These are phyloP conservation scores for Orbilia javanica DNA, from an alignment of 2,329 filamentous ascomycete genomes.

Conservation along the genomic window DNA sequence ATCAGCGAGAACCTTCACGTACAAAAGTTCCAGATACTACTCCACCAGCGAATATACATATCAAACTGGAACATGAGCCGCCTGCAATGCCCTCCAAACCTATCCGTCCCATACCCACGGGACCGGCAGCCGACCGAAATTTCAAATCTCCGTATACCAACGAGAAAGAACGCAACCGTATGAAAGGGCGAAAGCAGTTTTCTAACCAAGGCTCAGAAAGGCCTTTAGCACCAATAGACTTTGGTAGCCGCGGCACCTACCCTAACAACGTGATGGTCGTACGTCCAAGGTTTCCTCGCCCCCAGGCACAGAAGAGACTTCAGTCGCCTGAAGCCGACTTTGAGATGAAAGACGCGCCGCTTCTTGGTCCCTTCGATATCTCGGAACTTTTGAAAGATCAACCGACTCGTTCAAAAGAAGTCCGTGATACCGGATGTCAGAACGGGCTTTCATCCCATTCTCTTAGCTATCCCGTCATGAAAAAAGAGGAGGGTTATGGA, in stretches of 20 bases:
- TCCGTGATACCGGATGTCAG: conserved; percentile 10
- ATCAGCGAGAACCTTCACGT: not conserved
- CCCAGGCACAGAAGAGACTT: not conserved
- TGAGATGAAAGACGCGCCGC: not conserved
- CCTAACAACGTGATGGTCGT: conserved; percentile 30
- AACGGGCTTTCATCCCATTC: not conserved
- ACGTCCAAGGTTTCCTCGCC: not conserved
- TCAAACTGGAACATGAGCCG: not conserved
- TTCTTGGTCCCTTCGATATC: not conserved
- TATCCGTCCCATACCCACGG: not conserved
- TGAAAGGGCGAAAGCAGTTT: not conserved
- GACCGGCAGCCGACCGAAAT: not conserved
- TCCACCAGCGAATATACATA: not conserved
- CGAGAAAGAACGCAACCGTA: not conserved
- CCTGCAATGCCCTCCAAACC: not conserved
- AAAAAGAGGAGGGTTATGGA: not conserved
- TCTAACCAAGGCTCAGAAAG: not conserved
- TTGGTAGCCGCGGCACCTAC: not conserved
- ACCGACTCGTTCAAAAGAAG: not conserved
- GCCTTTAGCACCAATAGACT: not conserved
- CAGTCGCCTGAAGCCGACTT: not conserved
- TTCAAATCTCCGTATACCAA: not conserved
- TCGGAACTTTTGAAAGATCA: conserved; percentile 11
- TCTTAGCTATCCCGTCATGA: not conserved
- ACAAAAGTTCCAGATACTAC: not conserved